phyloP scores from a whole-genome alignment of 768 basidiomycete genomes.

The Tricholoma saponaceum region DNA sequence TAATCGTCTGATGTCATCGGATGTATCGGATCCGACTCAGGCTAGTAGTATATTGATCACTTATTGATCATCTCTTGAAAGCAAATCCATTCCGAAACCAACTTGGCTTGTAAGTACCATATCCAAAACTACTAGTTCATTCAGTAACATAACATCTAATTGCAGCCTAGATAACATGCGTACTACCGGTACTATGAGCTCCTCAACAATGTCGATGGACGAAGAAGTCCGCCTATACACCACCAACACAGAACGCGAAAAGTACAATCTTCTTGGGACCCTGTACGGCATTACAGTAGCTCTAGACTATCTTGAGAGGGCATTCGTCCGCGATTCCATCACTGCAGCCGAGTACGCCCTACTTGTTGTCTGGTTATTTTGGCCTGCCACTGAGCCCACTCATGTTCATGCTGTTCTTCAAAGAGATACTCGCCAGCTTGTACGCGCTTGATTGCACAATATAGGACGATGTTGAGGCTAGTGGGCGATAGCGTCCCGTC shows the following conservation, averaged over 20 bases:
- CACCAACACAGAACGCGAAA: constrained; percentile 86
- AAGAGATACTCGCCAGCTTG: constrained; percentile 97
- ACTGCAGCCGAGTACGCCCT: constrained; percentile 80
- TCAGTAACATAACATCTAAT: too few relatives aligned
- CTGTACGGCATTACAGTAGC: constrained; percentile 89
- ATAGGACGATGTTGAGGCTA: constrained; percentile 96
- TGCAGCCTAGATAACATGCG: background rate
- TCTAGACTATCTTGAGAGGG: constrained; percentile 92
- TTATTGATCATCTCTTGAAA: too few relatives aligned
- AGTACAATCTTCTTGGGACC: constrained; percentile 84
- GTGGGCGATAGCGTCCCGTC: constrained; percentile 83
- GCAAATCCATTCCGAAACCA: too few relatives aligned
- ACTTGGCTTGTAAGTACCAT: too few relatives aligned
- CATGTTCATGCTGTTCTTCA: constrained; percentile 10
- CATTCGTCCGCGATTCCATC: constrained; percentile 92
- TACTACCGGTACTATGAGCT: constrained; percentile 8
- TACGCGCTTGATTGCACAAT: constrained; percentile 89
- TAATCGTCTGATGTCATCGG: too few relatives aligned
- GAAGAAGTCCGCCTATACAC: constrained; percentile 90
- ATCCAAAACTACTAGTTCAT: too few relatives aligned
- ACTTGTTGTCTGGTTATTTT: constrained; percentile 1
- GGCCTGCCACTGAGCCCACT: constrained; percentile 18
- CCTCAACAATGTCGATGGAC: constrained; percentile 51
- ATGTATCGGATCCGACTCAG: too few relatives aligned
- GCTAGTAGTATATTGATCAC: too few relatives aligned